These are phyloP conservation scores for Cyberlindnera lachancei DNA, from an alignment of 805 yeast genomes.

Conservation along the genomic window DNA sequence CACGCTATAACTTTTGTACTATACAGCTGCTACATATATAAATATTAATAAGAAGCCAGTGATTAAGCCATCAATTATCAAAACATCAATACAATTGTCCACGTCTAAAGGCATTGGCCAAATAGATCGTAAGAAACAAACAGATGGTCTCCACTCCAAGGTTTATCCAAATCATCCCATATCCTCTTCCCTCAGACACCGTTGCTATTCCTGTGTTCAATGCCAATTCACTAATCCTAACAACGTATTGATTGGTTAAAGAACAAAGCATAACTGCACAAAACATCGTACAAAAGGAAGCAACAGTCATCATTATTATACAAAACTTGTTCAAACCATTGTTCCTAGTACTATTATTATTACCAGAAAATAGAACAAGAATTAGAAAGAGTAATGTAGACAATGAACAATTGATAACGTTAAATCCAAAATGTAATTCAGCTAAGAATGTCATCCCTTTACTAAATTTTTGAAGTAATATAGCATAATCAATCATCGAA, in stretches of 20 bases:
- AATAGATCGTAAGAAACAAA: constrained; percentile 6
- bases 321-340: constrained; percentile 4
- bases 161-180: constrained; percentile 13
- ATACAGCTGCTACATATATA: too few relatives aligned
- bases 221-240: constrained; percentile 14
- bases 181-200: constrained; percentile 16
- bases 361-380: constrained; percentile 6
- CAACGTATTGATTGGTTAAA: constrained; percentile 19
- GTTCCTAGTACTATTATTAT: background rate
- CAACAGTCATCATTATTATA: constrained; percentile 6
- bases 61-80: background rate
- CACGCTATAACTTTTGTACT: too few relatives aligned
- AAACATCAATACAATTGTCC: constrained; percentile 3
- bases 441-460: constrained; percentile 19
- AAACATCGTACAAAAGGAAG: constrained; percentile 11
- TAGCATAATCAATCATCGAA: constrained; percentile 20
- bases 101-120: constrained; percentile 18
- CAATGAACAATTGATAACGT: constrained; percentile 1
- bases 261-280: constrained; percentile 16
- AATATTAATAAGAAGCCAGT: too few relatives aligned
- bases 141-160: constrained; percentile 9
- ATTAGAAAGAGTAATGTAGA: background rate
- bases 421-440: constrained; percentile 2
- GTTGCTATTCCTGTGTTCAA: constrained; percentile 19
- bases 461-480: constrained; percentile 20